Base-by-base conservation (phyloP, 306 rosid genomes). In the Inga laurina region DNA sequence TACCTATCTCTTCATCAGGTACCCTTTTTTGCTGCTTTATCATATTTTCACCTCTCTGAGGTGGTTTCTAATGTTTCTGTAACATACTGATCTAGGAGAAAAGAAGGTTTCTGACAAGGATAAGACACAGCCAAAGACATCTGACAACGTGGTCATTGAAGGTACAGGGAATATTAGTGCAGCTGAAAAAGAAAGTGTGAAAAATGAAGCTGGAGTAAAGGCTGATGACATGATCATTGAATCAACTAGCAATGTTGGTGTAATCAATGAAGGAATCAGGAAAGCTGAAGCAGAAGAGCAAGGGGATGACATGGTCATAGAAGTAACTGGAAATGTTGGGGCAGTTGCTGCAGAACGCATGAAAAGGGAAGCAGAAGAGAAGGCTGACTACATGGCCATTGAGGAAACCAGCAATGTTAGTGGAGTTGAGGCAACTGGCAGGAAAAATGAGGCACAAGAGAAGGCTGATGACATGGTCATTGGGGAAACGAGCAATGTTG, bases 1-100 rank as follows among this genome's bases (percentile, higher is more conserved):
- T 88, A 68, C 97, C 97, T 4, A 74, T 83, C 86, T 56, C 76
- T 54, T 46, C 74, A 77, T 34, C 90, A 88, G 91, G 98, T 95
- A 83, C 67, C 18, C 19, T 34, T 59, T 83, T 45, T 76, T 54
- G 57, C 45, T 64, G 72, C 61, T 54, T 64, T 77, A 49, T 41
- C 61, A 14, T 56, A 77, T 75, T 34, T 43, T 72, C 22, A 72
- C 34, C 13, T 44, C 65, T 57, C 16, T 27, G 43, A 39, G 8
- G 67, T 57, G 71, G 39, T 51, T 59, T 37, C 45, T 87, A 16
- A 72, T 71, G 21, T 67, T 77, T 39, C 48, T 77, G n/a, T 57
- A 48, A 51, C 32, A 22, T 68, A 70, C 76, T 79, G 61, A 30
- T 87, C 24, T 64, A 91, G 97, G 86, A 49, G 90, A 79, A 85